phyloP scores from a whole-genome alignment of 257 asterid genomes.

The Plectranthus barbatus region DNA sequence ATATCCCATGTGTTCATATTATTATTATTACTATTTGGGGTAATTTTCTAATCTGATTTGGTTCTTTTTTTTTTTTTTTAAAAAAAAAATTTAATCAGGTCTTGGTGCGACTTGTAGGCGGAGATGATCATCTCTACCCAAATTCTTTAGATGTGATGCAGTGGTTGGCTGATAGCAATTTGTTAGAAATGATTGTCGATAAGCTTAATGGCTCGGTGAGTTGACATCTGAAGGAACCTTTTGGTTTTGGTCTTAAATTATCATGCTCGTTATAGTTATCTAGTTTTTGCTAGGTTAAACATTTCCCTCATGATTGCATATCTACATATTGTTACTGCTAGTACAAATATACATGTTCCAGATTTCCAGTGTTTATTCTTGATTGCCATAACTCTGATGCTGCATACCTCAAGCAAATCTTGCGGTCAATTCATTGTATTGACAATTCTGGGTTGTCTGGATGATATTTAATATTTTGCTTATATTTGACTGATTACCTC shows the following conservation, averaged over 20 bases:
- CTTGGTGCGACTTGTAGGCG: slow-evolving; percentile 86
- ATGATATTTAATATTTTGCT: background rate
- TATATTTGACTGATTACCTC: background rate
- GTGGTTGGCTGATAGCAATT: slow-evolving; percentile 85
- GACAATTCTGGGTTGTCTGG: background rate
- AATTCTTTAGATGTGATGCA: slow-evolving; percentile 75
- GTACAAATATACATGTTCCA: background rate
- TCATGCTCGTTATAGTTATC: background rate
- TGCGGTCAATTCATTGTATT: background rate
- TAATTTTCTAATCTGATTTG: slow-evolving; percentile 20
- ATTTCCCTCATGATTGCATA: background rate
- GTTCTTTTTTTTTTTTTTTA: slow-evolving; percentile 5
- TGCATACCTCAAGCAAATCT: background rate
- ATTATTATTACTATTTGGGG: background rate
- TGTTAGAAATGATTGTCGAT: slow-evolving; percentile 92
- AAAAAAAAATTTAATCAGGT: slow-evolving; percentile 50
- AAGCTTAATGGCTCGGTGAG: slow-evolving; percentile 75
- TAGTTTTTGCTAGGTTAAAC: background rate
- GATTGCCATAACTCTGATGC: slow-evolving; percentile 4
- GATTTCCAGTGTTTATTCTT: background rate
- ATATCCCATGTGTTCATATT: too few relatives aligned
- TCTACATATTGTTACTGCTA: background rate
- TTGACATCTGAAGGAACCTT: background rate
- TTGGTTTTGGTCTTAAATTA: slow-evolving; percentile 5
- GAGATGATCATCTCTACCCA: slow-evolving; percentile 81